Evolutionary conservation across 116 monocot species (phyloP).

Genomic region (Posidonia oceanica): DNA sequence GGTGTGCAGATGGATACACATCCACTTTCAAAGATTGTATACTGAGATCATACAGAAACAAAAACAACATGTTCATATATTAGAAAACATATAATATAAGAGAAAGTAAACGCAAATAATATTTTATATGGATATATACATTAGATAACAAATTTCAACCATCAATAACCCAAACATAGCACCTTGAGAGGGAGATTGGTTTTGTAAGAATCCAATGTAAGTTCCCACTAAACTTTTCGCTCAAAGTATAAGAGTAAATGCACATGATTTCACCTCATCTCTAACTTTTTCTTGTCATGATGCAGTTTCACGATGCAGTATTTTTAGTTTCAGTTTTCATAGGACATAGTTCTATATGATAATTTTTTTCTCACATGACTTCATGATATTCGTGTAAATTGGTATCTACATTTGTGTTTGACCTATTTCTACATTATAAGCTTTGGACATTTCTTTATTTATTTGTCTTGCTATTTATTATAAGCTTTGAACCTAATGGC

Average conservation of each 20-base stretch:
- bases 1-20: no score
- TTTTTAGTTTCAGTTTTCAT: neutral
- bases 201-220: slow-evolving; percentile 34
- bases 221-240: neutral
- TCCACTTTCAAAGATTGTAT: no score
- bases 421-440: neutral
- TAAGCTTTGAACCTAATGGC: slow-evolving; percentile 62
- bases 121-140: no score
- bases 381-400: neutral
- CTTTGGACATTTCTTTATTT: neutral
- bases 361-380: neutral
- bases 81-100: no score
- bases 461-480: neutral
- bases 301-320: neutral
- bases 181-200: slow-evolving; percentile 90
- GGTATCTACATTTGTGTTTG: neutral
- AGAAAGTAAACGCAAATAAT: no score
- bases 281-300: no score
- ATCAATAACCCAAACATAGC: slow-evolving; percentile 85
- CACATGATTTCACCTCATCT: neutral
- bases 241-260: neutral
- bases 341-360: no score
- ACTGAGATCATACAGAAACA: no score
- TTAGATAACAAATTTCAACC: no score
- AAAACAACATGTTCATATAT: no score